A percentile compares a stretch with the other conserved stretches of the same genome.
phyloP scores from a whole-genome alignment of 2,329 filamentous ascomycete species.

The Diaporthe capsici region DNA sequence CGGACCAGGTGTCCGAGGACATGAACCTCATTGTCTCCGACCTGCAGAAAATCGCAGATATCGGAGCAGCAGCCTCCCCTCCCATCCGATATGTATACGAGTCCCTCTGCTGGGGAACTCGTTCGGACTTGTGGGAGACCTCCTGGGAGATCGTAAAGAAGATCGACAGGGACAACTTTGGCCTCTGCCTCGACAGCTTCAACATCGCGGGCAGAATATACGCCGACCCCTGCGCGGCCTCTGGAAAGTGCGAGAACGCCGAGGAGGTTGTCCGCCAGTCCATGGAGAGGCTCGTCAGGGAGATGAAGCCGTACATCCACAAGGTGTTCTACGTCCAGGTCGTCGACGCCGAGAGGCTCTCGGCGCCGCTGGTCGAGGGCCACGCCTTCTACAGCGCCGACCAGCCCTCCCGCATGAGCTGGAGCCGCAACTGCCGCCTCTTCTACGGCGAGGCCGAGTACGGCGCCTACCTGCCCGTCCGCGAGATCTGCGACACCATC shows the following conservation, averaged over 20 bases:
- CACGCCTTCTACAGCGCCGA: conserved; percentile 71
- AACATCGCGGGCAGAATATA: conserved; percentile 81
- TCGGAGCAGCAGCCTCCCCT: conserved; percentile 70
- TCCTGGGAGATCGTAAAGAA: conserved; percentile 77
- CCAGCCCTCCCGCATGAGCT: conserved; percentile 79
- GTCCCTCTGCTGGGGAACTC: conserved; percentile 79
- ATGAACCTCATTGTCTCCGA: conserved; percentile 72
- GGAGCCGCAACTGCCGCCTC: conserved; percentile 81
- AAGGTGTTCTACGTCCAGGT: conserved; percentile 85
- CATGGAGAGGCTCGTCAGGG: conserved; percentile 65
- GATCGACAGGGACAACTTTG: conserved; percentile 80
- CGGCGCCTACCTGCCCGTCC: conserved; percentile 78
- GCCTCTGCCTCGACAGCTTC: conserved; percentile 83
- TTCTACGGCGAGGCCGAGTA: conserved; percentile 75
- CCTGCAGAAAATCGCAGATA: conserved; percentile 74
- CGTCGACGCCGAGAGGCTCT: conserved; percentile 78
- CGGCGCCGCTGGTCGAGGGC: conserved; percentile 66
- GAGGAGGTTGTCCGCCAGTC: conserved; percentile 69
- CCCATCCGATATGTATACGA: conserved; percentile 81
- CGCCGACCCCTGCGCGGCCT: conserved; percentile 72
- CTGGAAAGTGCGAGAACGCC: conserved; percentile 67
- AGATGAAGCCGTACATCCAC: conserved; percentile 64
- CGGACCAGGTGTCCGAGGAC: conserved; percentile 59
- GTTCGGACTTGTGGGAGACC: conserved; percentile 78
- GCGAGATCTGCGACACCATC: conserved; percentile 72